Evolutionary conservation across 2,329 filamentous ascomycete species (phyloP), one percentile per base, ranked within the genome.

Genomic region (Aureobasidium lini): DNA sequence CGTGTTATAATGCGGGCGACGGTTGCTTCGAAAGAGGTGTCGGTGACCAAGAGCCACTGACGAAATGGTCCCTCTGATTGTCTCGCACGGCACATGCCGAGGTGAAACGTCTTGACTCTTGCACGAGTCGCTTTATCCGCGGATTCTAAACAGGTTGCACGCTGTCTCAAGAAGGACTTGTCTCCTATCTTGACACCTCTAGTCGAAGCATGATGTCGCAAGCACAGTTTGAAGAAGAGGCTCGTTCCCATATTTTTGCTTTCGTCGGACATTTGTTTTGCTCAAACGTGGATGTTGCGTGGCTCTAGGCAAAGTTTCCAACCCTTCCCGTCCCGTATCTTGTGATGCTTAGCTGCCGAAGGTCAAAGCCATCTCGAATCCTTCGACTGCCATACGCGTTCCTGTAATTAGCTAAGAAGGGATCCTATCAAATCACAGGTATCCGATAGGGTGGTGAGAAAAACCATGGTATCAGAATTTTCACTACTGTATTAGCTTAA

Each of bases 11-110:
- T 44, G 29, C 29, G 36, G 34, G 23, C 16, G 23, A 10, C 7
- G 10, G 15, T 18, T 31, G 11, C 11, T 40, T 11, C 15, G 16
- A 29, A 34, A 16, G 39, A 15, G 31, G 29, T 34, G 39, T 42
- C 40, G 39, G 16, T 44, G 39, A 56, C 6, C 29, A n/a, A 31
- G 40, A 44, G 52, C 52, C 52, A 56, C 52, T 56, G 52, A 56
- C 52, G 40, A 36, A 44, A 56, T 34, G 29, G 8, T 44, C 9
- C 42, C 7, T 28, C 18, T n/a, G 37, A 1, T 42, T 53, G 49
- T 53, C 49, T 53, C 49, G 44, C n/a, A 34, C 16, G 50, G 52
- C 2, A 9, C 29, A 23, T 34, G 16, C 52, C 52, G 52, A 44
- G 50, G 31, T 11, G 15, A 44, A 54, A 43, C 52, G 40, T 53